Percentiles rank a stretch among this genome's conserved stretches.
phyloP scores from a whole-genome alignment of 2,329 filamentous ascomycete genomes.

The Aureobasidium uvarum region DNA sequence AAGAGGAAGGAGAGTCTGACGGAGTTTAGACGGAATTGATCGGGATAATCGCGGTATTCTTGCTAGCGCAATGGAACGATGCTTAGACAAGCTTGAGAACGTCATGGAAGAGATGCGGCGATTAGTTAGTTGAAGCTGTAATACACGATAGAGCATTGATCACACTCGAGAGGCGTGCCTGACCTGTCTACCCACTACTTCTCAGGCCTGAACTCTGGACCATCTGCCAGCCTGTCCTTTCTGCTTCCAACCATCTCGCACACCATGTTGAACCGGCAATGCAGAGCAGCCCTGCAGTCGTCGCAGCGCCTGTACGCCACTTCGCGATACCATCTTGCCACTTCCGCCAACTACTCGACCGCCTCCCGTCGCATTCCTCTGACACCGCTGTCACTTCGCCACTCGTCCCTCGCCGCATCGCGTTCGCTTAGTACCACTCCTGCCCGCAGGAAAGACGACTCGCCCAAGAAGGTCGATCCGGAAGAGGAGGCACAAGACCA shows the following conservation, averaged over 20 bases:
- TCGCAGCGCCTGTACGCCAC: constrained; percentile 35
- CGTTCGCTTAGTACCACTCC: constrained; percentile 44
- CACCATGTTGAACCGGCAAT: constrained; percentile 53
- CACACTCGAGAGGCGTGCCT: background rate
- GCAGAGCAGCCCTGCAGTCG: constrained; percentile 54
- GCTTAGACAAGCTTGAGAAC: constrained; percentile 50
- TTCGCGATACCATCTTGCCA: constrained; percentile 31
- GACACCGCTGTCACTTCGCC: constrained; percentile 31
- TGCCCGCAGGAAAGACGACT: constrained; percentile 57
- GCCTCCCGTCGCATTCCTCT: constrained; percentile 27
- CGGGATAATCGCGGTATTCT: constrained; percentile 15
- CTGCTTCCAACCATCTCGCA: background rate
- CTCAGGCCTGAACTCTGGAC: background rate
- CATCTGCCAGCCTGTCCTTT: constrained; percentile 22
- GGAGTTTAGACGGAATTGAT: constrained; percentile 13
- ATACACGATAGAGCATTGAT: constrained; percentile 25
- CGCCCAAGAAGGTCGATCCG: constrained; percentile 49
- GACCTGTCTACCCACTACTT: background rate
- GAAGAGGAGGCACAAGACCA: constrained; percentile 41
- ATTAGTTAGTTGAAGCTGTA: constrained; percentile 19
- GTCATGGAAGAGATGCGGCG: constrained; percentile 21
- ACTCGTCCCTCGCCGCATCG: constrained; percentile 31
- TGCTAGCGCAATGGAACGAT: background rate
- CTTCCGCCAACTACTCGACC: constrained; percentile 25
- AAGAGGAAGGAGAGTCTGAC: background rate